These are phyloP conservation scores for Globisporangium apiculatum DNA, from an alignment of 352 stramenopile species.

Conservation along the genomic window DNA sequence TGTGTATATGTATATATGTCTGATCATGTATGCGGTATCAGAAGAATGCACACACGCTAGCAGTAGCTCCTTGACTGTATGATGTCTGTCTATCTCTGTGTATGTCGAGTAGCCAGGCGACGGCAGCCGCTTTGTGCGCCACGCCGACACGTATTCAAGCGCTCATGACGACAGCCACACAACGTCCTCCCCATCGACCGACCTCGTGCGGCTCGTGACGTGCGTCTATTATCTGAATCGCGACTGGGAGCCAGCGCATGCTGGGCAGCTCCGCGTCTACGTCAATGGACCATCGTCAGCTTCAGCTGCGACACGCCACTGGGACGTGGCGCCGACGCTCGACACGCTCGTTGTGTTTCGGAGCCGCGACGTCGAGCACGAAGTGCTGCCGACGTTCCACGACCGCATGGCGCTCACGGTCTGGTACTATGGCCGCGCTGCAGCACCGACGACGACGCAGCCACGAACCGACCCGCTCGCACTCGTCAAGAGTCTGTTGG, in stretches of 20 bases:
- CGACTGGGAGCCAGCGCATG: slow-evolving; percentile 48
- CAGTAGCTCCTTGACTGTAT: slow-evolving; percentile 1
- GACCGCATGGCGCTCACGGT: slow-evolving; percentile 91
- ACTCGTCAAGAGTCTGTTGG: background rate
- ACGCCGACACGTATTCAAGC: slow-evolving; percentile 59
- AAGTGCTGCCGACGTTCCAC: slow-evolving; percentile 74
- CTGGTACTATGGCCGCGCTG: slow-evolving; percentile 86
- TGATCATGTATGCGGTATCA: too few relatives aligned
- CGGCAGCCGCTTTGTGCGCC: slow-evolving; percentile 56
- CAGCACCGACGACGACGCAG: background rate
- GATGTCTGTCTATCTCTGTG: slow-evolving; percentile 1
- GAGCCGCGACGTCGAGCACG: slow-evolving; percentile 87
- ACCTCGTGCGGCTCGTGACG: slow-evolving; percentile 57
- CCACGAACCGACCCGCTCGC: background rate
- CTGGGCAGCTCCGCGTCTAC: slow-evolving; percentile 66
- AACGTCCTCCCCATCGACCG: slow-evolving; percentile 2
- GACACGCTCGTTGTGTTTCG: slow-evolving; percentile 91
- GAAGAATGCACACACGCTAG: background rate
- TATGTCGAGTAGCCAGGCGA: slow-evolving; percentile 37
- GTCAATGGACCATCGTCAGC: slow-evolving; percentile 14
- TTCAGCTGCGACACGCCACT: slow-evolving; percentile 9
- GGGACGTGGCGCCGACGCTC: slow-evolving; percentile 75
- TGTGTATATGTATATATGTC: too few relatives aligned
- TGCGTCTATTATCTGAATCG: slow-evolving; percentile 87
- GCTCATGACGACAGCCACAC: slow-evolving; percentile 19